Base-by-base conservation (phyloP, 257 asterid species). In the Eustoma russellianum region DNA sequence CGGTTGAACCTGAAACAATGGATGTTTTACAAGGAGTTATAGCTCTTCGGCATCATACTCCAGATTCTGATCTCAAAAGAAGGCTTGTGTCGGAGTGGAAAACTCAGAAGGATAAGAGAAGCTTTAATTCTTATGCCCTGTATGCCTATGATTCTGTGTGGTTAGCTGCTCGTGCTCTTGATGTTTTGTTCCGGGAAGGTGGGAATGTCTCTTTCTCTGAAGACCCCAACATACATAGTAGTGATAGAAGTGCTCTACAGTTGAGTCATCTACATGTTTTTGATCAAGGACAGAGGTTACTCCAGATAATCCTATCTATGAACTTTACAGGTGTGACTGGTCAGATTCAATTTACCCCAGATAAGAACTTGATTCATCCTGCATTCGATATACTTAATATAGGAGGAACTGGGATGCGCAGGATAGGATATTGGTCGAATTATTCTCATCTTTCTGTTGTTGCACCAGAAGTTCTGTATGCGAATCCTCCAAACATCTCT, bases 351-450 rank as follows among this genome's bases (percentile, higher is more conserved):
- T 80, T 86, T 61, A 87, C 80, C 67, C 49, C 66, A 24, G 73
- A 72, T 50, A 83, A 74, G 61, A 78, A 80, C 50, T 56, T 86
- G 63, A 48, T 76, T 33, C 74, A 52, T 59, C 89, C 93, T 33
- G 79, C 83, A n/a, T 83, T 61, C 64, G 90, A 86, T 51, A 61
- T 86, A 61, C 74, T 83, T 44, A 86, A 79, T 63, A 55, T 72
- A 52, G 90, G 58, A n/a, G 88, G 83, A 52, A 75, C 63, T 5
- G 79, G 76, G 55, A 58, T 38, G 11, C 75, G 77, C 13, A 79
- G 68, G 43, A 71, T 86, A 33, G 95, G 95, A 17, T 86, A 76
- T 66, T 86, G 95, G 95, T 72, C 95, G 44, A 78, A 78, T 63
- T 56, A 78, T 71, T 78, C 93, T 10, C 80, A 85, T 52, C 78